A percentile compares a stretch with the other conserved stretches of the same genome.
These are phyloP conservation scores for Ramalina peruviana DNA, from an alignment of 495 filamentous ascomycete genomes.

Conservation along the genomic window DNA sequence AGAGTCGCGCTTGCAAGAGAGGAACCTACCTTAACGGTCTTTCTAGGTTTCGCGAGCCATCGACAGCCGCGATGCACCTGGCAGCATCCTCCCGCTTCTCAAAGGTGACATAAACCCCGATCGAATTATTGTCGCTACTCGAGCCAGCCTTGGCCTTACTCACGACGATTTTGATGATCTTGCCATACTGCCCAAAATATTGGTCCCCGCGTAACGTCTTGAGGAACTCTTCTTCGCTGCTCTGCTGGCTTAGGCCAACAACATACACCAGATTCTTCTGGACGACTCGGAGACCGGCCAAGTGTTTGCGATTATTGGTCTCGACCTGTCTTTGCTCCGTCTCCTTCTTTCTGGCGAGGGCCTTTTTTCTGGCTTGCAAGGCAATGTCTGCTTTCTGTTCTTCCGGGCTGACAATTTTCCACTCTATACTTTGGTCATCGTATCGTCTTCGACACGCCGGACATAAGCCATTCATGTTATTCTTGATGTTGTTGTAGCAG, in stretches of 20 bases:
- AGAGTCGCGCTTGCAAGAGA: background rate
- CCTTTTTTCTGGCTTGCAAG: conserved; percentile 81
- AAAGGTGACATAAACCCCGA: conserved; percentile 96
- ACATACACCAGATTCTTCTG: conserved; percentile 99
- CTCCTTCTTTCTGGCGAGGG: conserved; percentile 85
- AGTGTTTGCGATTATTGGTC: conserved; percentile 82
- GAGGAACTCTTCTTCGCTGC: conserved; percentile 79
- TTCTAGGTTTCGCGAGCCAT: conserved; percentile 84
- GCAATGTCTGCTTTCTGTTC: conserved; percentile 84
- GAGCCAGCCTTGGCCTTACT: conserved; percentile 72
- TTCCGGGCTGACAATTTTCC: conserved; percentile 83
- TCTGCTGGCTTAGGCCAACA: conserved; percentile 79
- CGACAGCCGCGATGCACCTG: conserved; percentile 78
- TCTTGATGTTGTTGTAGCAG: conserved; percentile 97
- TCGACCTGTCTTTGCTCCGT: conserved; percentile 92
- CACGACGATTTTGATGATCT: conserved; percentile 97
- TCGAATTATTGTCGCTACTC: conserved; percentile 57
- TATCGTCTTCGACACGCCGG: conserved; percentile 91
- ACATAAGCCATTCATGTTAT: conserved; percentile 87
- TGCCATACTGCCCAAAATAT: conserved; percentile 97
- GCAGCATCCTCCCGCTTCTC: conserved; percentile 75
- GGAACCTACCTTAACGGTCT: conserved; percentile 49
- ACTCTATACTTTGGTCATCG: conserved; percentile 91
- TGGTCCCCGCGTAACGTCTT: conserved; percentile 73
- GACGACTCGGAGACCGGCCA: conserved; percentile 86